These are phyloP conservation scores for Cystofilobasidium ferigula DNA, from an alignment of 768 basidiomycete species.

Conservation along the genomic window DNA sequence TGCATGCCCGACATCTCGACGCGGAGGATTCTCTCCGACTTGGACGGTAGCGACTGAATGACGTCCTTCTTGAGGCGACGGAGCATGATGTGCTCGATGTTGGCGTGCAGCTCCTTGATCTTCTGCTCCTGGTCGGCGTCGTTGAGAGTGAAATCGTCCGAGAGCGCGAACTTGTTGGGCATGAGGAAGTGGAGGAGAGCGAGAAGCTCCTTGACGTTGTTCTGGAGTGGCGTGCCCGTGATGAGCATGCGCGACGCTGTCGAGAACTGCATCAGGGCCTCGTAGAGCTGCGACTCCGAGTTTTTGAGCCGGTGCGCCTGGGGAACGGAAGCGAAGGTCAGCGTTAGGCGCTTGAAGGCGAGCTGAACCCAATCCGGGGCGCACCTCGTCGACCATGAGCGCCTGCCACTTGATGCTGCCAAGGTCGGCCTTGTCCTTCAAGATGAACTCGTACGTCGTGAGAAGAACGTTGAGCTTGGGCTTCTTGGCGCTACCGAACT, in stretches of 20 bases:
- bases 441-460: conserved; percentile 90
- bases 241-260: conserved; percentile 89
- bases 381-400: conserved; percentile 85
- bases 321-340: conserved; percentile 22
- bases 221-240: conserved; percentile 95
- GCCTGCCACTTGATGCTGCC: conserved; percentile 95
- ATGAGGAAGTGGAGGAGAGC: conserved; percentile 99
- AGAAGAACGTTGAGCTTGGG: conserved; percentile 93
- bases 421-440: conserved; percentile 80
- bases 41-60: conserved; percentile 86
- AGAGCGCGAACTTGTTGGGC: conserved; percentile 92
- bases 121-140: conserved; percentile 76
- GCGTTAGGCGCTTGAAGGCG: too few relatives aligned
- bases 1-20: conserved; percentile 96
- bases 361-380: too few relatives aligned
- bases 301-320: conserved; percentile 97
- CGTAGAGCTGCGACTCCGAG: conserved; percentile 91
- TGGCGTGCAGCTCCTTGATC: conserved; percentile 88
- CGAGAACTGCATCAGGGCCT: conserved; percentile 77
- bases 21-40: conserved; percentile 92
- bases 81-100: conserved; percentile 88
- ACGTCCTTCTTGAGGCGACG: conserved; percentile 91
- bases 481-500: conserved; percentile 77
- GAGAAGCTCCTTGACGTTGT: conserved; percentile 94
- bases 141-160: conserved; percentile 87